These are phyloP conservation scores for Stylonectria norvegica DNA, from an alignment of 2,329 filamentous ascomycete genomes.

Conservation along the genomic window DNA sequence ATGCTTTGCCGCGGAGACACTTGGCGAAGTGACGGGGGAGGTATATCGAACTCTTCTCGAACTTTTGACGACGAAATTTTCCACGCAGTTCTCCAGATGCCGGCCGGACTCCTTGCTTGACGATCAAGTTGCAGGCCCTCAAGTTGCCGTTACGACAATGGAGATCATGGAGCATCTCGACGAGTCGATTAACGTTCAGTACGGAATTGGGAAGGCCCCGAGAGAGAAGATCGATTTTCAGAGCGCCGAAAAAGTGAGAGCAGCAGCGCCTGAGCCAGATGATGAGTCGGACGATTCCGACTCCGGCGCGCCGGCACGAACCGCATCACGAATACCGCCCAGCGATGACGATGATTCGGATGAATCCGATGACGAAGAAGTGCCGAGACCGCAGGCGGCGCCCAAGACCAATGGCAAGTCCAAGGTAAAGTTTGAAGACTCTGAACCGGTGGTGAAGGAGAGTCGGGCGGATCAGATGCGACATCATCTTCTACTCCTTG, in stretches of 20 bases:
- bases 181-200: slow-evolving; percentile 49
- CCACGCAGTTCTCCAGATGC: slow-evolving; percentile 63
- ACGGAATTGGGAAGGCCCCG: slow-evolving; percentile 55
- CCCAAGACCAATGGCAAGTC: slow-evolving; percentile 35
- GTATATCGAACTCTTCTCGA: slow-evolving; percentile 74
- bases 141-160: slow-evolving; percentile 47
- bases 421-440: slow-evolving; percentile 53
- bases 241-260: slow-evolving; percentile 48
- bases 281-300: slow-evolving; percentile 37
- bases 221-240: slow-evolving; percentile 45
- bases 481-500: slow-evolving; percentile 69
- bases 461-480: slow-evolving; percentile 59
- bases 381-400: slow-evolving; percentile 13
- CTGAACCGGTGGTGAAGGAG: slow-evolving; percentile 35
- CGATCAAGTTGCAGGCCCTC: slow-evolving; percentile 28
- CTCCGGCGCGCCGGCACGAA: slow-evolving; percentile 29
- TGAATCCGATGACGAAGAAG: slow-evolving; percentile 31
- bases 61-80: slow-evolving; percentile 64
- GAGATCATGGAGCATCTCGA: slow-evolving; percentile 56
- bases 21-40: slow-evolving; percentile 70
- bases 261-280: slow-evolving; percentile 32
- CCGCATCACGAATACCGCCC: slow-evolving; percentile 6
- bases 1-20: slow-evolving; percentile 64
- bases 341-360: slow-evolving; percentile 35
- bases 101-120: slow-evolving; percentile 50